Evolutionary conservation across 164 flowering plant species (phyloP), one percentile per base, ranked within the genome.

Genomic region (Kingdonia uniflora): DNA sequence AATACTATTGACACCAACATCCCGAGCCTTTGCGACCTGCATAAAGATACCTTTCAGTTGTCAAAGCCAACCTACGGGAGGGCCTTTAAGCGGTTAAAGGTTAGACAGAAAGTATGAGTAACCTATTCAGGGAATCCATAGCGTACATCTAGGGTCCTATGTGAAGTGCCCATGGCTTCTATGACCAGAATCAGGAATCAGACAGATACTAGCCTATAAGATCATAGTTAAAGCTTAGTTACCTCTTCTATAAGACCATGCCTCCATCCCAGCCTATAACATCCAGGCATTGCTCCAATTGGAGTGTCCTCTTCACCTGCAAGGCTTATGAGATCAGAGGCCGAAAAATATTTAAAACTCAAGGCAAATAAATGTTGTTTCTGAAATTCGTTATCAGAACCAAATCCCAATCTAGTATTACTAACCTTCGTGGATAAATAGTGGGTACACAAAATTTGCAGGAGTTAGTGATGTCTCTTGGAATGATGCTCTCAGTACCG

Each of bases 211-310:
- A n/a, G n/a, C n/a, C n/a, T n/a, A n/a, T n/a, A n/a, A n/a, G n/a
- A n/a, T n/a, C n/a, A n/a, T n/a, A n/a, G n/a, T n/a, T n/a, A n/a
- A n/a, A n/a, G n/a, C n/a, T n/a, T n/a, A 29, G 52, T 58, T 47
- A 89, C 99, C 95, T 92, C 97, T 68, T 84, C 85, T 19, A 92
- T 51, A 64, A 89, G 89, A 46, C 99, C 99, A 71, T 88, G 95
- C 66, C 95, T 80, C 99, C 99, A 88, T 22, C 99, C 99, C 46
- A 88, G 89, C 75, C 99, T 82, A 63, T 80, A 92, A 55, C 99
- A 89, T 51, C 99, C 97, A 47, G 99, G 99, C 97, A 89, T 92
- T 42, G 99, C 99, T 62, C 95, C 97, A 72, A 92, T 92, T 20
- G 99, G 99, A 5, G 95, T 73, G 62, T 92, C 95, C 66, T 86